phyloP scores from a whole-genome alignment of 148 eudicot genomes.

The Selenicereus undatus region DNA sequence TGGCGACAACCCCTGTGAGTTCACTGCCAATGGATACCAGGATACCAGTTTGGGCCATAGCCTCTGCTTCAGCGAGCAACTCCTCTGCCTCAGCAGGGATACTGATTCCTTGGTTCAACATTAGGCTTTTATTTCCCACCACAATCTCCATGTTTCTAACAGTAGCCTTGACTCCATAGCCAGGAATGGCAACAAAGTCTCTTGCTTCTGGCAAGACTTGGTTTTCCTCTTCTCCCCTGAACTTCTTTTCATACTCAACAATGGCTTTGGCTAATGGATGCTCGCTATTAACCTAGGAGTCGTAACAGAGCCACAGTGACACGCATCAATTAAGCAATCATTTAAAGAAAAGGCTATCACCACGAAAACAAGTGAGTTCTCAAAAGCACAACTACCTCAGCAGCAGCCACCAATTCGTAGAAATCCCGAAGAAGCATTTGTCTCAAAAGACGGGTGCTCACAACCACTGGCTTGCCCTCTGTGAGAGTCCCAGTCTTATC shows the following conservation, averaged over 20 bases:
- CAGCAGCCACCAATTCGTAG: conserved; percentile 76
- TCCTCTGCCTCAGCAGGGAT: conserved; percentile 66
- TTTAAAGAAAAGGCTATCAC: background rate
- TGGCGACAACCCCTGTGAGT: conserved; percentile 59
- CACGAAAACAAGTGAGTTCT: background rate
- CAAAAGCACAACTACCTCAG: conserved; percentile 55
- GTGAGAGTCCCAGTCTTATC: conserved; percentile 99
- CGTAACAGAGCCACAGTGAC: background rate
- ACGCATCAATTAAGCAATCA: background rate
- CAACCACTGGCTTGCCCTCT: conserved; percentile 81
- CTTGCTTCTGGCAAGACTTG: conserved; percentile 59
- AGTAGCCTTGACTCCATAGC: conserved; percentile 75
- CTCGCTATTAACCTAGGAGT: conserved; percentile 73
- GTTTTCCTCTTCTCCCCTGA: conserved; percentile 53
- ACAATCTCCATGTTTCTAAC: conserved; percentile 56
- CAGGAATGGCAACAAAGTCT: conserved; percentile 64
- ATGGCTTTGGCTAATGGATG: conserved; percentile 94
- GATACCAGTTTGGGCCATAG: conserved; percentile 81
- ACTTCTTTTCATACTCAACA: conserved; percentile 76
- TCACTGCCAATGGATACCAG: conserved; percentile 61
- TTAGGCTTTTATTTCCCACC: conserved; percentile 80
- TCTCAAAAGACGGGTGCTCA: conserved; percentile 56
- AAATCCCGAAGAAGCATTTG: conserved; percentile 69
- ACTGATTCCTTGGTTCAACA: conserved; percentile 48
- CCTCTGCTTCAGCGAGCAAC: conserved; percentile 64